phyloP scores from a whole-genome alignment of 2,329 filamentous ascomycete species.

The Beauveria sp. region DNA sequence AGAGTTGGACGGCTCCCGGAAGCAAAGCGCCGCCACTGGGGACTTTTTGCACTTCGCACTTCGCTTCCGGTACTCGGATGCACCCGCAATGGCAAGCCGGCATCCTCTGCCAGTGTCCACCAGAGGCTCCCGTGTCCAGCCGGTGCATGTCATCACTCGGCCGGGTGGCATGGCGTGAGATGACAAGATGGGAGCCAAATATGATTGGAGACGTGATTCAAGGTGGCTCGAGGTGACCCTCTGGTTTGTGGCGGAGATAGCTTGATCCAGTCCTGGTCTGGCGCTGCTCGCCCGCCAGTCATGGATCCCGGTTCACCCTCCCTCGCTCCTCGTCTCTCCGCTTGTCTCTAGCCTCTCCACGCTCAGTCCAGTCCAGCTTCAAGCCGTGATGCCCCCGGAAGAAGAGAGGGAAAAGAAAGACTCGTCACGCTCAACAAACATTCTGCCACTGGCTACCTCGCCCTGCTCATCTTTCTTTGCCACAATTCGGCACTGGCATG shows the following conservation, averaged over 20 bases:
- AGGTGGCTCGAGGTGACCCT: background rate
- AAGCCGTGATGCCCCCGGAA: background rate
- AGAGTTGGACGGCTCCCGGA: background rate
- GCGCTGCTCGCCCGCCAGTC: background rate
- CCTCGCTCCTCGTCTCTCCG: background rate
- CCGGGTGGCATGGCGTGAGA: background rate
- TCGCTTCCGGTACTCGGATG: conserved; percentile 4
- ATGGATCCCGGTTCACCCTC: background rate
- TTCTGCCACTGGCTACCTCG: background rate
- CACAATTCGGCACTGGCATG: background rate
- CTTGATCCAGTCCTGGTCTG: background rate
- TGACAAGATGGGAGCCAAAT: background rate
- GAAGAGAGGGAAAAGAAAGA: background rate
- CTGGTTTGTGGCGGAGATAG: conserved; percentile 13
- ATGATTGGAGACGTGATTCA: too few species aligned
- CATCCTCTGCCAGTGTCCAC: background rate
- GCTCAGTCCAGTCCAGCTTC: background rate
- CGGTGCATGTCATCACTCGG: background rate
- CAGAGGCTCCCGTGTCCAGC: background rate
- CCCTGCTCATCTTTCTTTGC: background rate
- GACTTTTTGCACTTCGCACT: background rate
- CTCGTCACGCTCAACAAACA: background rate
- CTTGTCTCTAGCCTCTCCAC: background rate
- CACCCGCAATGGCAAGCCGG: background rate
- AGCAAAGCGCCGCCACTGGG: background rate